Conservation (phyloP, 192 early-diverging fungal species). For the Kappamyces sp. region DNA sequence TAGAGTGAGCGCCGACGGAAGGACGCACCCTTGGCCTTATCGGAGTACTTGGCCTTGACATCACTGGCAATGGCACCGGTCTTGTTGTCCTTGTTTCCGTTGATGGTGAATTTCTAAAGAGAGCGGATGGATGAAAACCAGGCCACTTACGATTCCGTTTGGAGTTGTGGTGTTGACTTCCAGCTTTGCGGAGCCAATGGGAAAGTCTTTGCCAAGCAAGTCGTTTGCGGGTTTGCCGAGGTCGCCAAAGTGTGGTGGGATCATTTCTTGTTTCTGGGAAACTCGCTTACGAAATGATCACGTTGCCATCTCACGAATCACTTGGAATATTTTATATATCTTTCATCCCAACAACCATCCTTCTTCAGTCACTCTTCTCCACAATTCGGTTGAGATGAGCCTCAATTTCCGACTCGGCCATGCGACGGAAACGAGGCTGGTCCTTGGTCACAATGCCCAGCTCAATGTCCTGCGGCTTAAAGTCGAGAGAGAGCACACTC, state of each 20-base stretch:
- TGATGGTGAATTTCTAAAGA: slow-evolving; percentile 86
- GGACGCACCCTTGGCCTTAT: slow-evolving; percentile 76
- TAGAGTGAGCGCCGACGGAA: neutral
- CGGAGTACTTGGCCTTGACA: slow-evolving; percentile 95
- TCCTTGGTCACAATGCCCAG: slow-evolving; percentile 80
- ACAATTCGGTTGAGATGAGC: slow-evolving; percentile 79
- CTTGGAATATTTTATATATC: too few relatives aligned
- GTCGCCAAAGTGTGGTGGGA: slow-evolving; percentile 86
- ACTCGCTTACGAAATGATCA: too few relatives aligned
- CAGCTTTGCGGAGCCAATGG: slow-evolving; percentile 86
- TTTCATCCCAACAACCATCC: neutral
- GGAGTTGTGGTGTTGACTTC: slow-evolving; percentile 95
- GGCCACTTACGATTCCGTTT: slow-evolving; percentile 84
- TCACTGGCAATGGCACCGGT: slow-evolving; percentile 89
- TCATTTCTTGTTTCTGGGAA: slow-evolving; percentile 10
- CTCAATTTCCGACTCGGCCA: slow-evolving; percentile 82
- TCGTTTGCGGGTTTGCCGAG: slow-evolving; percentile 93
- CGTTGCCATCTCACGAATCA: too few relatives aligned
- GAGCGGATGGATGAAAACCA: slow-evolving; percentile 4
- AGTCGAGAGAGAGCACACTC: slow-evolving; percentile 84
- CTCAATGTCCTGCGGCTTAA: slow-evolving; percentile 96
- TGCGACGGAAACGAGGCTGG: slow-evolving; percentile 67
- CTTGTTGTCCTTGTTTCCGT: slow-evolving; percentile 92
- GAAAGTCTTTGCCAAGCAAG: slow-evolving; percentile 95
- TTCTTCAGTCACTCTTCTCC: slow-evolving; percentile 64